Evolutionary conservation across 2,329 filamentous ascomycete genomes (phyloP), one percentile per base, ranked within the genome.

Genomic region (Orbilia oligospora): DNA sequence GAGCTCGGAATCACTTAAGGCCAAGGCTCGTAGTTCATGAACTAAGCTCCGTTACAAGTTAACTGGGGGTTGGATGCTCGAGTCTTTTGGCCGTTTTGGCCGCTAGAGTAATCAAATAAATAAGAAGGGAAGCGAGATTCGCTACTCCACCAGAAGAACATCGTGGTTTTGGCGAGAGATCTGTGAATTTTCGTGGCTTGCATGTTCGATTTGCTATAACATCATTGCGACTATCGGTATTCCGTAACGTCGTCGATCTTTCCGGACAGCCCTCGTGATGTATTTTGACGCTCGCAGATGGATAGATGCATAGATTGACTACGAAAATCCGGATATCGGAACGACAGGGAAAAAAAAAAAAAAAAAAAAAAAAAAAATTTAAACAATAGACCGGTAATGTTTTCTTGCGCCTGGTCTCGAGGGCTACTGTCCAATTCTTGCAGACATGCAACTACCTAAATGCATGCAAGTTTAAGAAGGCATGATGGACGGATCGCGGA

Each of bases 1-100:
- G 70, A 67, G 70, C 70, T 73, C 70, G 70, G 61, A 58, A 58
- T 56, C 38, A 41, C 36, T n/a, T n/a, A 46, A 27, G 16, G 38
- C 46, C 55, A n/a, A 44, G 20, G 16, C 14, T 8, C 18, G 5
- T 10, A 56, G 16, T 38, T 22, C 14, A 55, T 24, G 27, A 53
- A 53, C n/a, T n/a, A n/a, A n/a, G n/a, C n/a, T n/a, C n/a, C n/a
- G 20, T 12, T 46, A 46, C 44, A 18, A 46, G 18, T n/a, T 46
- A 20, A 46, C 44, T 20, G 44, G n/a, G n/a, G 44, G 16, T 41
- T 3, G 5, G n/a, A n/a, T n/a, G n/a, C n/a, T 46, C 41, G 12
- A 46, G 10, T 2, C 33, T 8, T 5, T 46, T 46, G n/a, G n/a
- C n/a, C n/a, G n/a, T n/a, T n/a, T n/a, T n/a, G 56, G 36, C 56